Percentiles rank a stretch among this genome's conserved stretches.
Evolutionary conservation across 495 filamentous ascomycete species (phyloP).

Genomic region (Aspergillus heteromorphus): DNA sequence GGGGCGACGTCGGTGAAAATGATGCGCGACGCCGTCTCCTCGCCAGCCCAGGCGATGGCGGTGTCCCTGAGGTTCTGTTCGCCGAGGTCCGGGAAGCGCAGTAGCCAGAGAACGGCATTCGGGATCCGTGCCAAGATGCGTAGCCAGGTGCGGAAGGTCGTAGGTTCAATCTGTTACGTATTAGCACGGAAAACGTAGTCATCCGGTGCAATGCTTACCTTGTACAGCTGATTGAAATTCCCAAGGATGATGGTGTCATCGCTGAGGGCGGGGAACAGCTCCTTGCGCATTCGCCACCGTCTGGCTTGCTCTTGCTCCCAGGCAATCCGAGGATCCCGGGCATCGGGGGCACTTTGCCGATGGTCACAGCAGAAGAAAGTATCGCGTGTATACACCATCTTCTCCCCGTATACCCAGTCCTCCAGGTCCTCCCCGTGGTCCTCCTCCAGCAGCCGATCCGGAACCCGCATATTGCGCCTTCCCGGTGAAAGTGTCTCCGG

Average conservation of each 20-base stretch:
- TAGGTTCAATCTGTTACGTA: constrained; percentile 78
- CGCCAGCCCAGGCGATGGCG: constrained; percentile 76
- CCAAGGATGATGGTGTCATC: constrained; percentile 89
- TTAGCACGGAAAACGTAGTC: not conserved
- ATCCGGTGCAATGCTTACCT: constrained; percentile 52
- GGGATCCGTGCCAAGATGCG: constrained; percentile 84
- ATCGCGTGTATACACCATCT: constrained; percentile 88
- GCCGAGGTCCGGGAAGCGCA: constrained; percentile 92
- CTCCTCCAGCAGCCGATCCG: constrained; percentile 65
- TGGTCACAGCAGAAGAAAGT: constrained; percentile 99
- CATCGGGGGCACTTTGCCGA: constrained; percentile 81
- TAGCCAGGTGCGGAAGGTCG: constrained; percentile 93
- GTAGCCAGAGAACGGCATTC: constrained; percentile 89
- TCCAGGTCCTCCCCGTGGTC: constrained; percentile 56
- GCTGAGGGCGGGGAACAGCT: constrained; percentile 78
- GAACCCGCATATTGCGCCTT: constrained; percentile 65
- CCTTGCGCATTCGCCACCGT: constrained; percentile 92
- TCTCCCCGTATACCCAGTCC: constrained; percentile 95
- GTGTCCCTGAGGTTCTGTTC: constrained; percentile 78
- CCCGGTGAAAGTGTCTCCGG: constrained; percentile 72
- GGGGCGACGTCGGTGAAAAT: constrained; percentile 96
- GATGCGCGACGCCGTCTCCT: constrained; percentile 83
- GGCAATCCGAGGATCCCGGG: constrained; percentile 52
- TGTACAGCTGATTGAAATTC: constrained; percentile 99
- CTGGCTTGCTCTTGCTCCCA: constrained; percentile 85